A percentile compares a stretch with the other conserved stretches of the same genome.
Evolutionary conservation across 2,329 filamentous ascomycete genomes (phyloP).

Genomic region (Cryphonectria radicalis): DNA sequence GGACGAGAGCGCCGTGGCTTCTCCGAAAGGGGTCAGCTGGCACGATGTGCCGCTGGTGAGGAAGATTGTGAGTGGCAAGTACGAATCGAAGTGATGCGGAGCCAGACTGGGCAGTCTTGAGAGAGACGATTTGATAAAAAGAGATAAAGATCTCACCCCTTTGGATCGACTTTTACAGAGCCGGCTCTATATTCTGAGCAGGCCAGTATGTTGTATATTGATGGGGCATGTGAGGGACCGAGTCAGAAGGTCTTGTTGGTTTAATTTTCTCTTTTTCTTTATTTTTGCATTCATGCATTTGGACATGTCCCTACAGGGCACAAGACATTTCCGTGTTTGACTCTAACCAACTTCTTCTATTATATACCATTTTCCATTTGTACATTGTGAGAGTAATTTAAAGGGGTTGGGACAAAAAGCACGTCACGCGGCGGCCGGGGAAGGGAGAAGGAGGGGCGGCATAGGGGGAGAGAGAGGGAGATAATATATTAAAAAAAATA

Average conservation of each 20-base stretch:
- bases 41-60: slow-evolving; percentile 66
- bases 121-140: neutral
- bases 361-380: slow-evolving; percentile 1
- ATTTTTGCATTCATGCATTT: neutral
- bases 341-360: neutral
- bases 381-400: neutral
- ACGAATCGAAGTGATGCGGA: slow-evolving; percentile 57
- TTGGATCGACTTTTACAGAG: neutral
- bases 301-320: neutral
- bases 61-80: slow-evolving; percentile 77
- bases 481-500: no score
- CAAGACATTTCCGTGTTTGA: neutral
- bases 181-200: neutral
- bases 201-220: neutral
- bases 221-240: neutral
- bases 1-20: slow-evolving; percentile 51
- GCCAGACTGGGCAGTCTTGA: neutral
- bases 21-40: slow-evolving; percentile 54
- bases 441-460: neutral
- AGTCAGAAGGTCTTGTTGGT: neutral
- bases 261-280: neutral
- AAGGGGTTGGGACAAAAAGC: neutral
- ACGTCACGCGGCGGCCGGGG: neutral
- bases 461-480: neutral
- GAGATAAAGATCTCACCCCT: neutral